These are phyloP conservation scores for Poterioochromonas sp. DNA, from an alignment of 352 stramenopile genomes.

Conservation along the genomic window DNA sequence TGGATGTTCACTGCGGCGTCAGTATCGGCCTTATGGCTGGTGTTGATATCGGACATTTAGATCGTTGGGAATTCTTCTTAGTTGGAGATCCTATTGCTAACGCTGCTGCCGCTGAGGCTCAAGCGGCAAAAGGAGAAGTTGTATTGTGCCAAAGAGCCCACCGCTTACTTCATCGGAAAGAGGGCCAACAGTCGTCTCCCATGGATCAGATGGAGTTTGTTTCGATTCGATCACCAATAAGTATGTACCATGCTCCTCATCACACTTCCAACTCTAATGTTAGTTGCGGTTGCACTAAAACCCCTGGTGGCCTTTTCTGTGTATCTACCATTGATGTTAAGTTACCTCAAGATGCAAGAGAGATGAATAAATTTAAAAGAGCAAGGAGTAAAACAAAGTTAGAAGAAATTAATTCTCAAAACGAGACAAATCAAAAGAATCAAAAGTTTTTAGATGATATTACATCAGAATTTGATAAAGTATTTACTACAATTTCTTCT, in stretches of 20 bases:
- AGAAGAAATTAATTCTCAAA: too few relatives aligned
- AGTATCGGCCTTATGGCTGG: not conserved
- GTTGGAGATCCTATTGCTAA: not conserved
- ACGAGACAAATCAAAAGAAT: too few relatives aligned
- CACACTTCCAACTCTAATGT: too few relatives aligned
- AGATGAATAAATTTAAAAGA: too few relatives aligned
- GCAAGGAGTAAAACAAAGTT: too few relatives aligned
- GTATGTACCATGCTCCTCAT: too few relatives aligned
- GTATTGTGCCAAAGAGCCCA: not conserved
- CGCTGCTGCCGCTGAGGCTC: not conserved
- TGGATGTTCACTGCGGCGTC: slow-evolving; percentile 12
- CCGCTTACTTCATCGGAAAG: not conserved
- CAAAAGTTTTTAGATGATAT: too few relatives aligned
- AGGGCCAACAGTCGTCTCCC: not conserved
- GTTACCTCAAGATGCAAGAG: too few relatives aligned
- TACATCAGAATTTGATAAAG: too few relatives aligned
- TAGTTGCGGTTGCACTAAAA: not conserved
- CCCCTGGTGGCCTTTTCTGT: not conserved
- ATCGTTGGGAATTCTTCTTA: slow-evolving; percentile 16
- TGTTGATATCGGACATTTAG: not conserved
- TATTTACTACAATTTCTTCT: too few relatives aligned
- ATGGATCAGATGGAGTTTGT: not conserved
- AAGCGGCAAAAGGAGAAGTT: slow-evolving; percentile 6
- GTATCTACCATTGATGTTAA: not conserved
- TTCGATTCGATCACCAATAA: too few relatives aligned